Conservation (phyloP, 257 asterid species). For the Nicotiana undulata region DNA sequence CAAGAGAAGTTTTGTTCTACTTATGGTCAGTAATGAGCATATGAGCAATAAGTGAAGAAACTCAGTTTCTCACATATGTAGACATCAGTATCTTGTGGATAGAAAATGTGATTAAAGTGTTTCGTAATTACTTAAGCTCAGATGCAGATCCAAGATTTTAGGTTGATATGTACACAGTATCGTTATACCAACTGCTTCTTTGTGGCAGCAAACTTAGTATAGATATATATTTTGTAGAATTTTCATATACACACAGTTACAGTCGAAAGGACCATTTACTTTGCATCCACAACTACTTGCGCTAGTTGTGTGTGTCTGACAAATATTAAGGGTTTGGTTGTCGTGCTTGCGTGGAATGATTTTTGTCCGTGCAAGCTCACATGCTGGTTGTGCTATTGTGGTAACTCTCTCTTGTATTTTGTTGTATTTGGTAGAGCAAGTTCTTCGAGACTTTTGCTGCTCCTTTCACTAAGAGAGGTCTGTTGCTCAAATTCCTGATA, state of each 20-base stretch:
- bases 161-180: not conserved
- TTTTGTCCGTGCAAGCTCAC: not conserved
- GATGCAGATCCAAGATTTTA: not conserved
- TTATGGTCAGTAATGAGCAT: not conserved
- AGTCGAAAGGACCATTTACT: not conserved
- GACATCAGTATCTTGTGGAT: not conserved
- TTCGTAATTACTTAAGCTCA: not conserved
- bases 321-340: slow-evolving; percentile 6
- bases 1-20: not conserved
- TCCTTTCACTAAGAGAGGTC: slow-evolving; percentile 94
- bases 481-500: slow-evolving; percentile 88
- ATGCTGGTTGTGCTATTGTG: not conserved
- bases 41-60: not conserved
- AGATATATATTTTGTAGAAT: not conserved
- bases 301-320: not conserved
- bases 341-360: not conserved
- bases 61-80: not conserved
- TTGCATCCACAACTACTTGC: not conserved
- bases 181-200: not conserved
- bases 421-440: slow-evolving; percentile 57
- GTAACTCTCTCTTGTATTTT: not conserved
- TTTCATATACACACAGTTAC: not conserved
- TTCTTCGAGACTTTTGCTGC: slow-evolving; percentile 97
- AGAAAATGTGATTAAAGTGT: not conserved
- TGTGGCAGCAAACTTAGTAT: not conserved